Evolutionary conservation across 257 asterid species (phyloP), one percentile per base, ranked within the genome.

Genomic region (Capsicum pubescens): DNA sequence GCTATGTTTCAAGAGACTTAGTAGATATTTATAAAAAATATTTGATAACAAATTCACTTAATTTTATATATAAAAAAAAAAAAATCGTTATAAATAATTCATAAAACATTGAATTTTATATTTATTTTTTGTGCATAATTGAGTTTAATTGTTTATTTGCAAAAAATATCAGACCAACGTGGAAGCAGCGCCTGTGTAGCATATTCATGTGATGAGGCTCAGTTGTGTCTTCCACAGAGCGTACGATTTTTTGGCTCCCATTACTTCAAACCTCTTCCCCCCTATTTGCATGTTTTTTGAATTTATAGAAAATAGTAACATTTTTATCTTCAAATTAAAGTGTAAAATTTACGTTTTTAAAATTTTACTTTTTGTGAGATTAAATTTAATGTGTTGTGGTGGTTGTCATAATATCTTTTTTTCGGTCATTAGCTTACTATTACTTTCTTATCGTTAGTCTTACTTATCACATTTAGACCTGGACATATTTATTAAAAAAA

Each of bases 151-250:
- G 36, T 70, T 46, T 70, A 42, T 42, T 39, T 42, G 56, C 15
- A 70, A 70, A 70, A 70, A 70, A 70, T 44, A 70, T 44, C 79
- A 70, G 56, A 70, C 10, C 57, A 70, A 70, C 79, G 79, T 70
- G 79, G 17, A 17, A 44, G 79, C 57, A 70, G 79, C 79, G 79
- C 57, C 15, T 9, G 9, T 70, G 79, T 17, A 44, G 79, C 79
- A 70, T 35, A 70, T 44, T 44, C 79, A 70, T 70, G 79, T 70
- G 79, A 70, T 9, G 79, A 70, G 14, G 15, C 57, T 44, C 79
- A 44, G 79, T 44, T 70, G 5, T 70, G 79, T 42, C 79, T 70
- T 70, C 79, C 17, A 44, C 79, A 70, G 79, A 44, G 15, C 1
- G 32, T 70, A 70, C 79, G 17, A 17, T 70, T 70, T 9, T 21